Evolutionary conservation across 2,329 filamentous ascomycete genomes (phyloP).

Genomic region (Penicillium sp.): DNA sequence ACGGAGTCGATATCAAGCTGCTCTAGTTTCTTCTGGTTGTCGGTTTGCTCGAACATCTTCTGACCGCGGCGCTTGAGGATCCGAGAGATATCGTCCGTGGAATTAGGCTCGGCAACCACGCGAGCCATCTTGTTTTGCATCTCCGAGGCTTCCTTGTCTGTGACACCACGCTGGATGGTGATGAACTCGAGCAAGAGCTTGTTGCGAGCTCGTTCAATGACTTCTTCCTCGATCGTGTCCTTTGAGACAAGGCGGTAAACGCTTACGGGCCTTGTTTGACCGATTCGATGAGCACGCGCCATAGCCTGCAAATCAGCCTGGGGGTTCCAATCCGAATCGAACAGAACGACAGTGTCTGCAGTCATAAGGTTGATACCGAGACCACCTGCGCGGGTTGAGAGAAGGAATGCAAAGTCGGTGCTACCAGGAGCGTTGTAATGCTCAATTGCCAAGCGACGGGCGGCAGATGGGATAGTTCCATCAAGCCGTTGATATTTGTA

Average conservation of each 20-base stretch:
- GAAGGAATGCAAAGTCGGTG: slow-evolving; percentile 91
- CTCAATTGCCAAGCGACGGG: slow-evolving; percentile 90
- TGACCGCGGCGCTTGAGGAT: slow-evolving; percentile 98
- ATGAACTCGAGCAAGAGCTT: slow-evolving; percentile 97
- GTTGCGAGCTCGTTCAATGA: slow-evolving; percentile 91
- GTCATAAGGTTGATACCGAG: slow-evolving; percentile 99
- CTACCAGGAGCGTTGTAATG: slow-evolving; percentile 98
- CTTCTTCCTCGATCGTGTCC: slow-evolving; percentile 97
- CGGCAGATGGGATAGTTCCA: slow-evolving; percentile 85
- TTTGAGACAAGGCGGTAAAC: slow-evolving; percentile 97
- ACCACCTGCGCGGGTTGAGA: slow-evolving; percentile 93
- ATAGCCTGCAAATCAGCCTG: slow-evolving; percentile 98
- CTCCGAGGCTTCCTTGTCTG: slow-evolving; percentile 85
- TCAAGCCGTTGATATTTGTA: slow-evolving; percentile 94
- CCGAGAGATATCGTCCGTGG: slow-evolving; percentile 90
- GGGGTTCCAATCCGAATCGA: slow-evolving; percentile 95
- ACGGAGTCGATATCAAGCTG: slow-evolving; percentile 97
- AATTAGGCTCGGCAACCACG: slow-evolving; percentile 75
- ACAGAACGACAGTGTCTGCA: slow-evolving; percentile 94
- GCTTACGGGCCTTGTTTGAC: slow-evolving; percentile 92
- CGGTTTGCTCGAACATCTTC: slow-evolving; percentile 97
- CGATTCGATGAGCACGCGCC: slow-evolving; percentile 96
- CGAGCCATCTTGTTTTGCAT: slow-evolving; percentile 75
- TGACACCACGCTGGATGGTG: slow-evolving; percentile 94
- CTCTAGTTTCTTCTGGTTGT: slow-evolving; percentile 94